Evolutionary conservation across 495 filamentous ascomycete species (phyloP), one percentile per base, ranked within the genome.

Genomic region (Saxophila tyrrhenica): DNA sequence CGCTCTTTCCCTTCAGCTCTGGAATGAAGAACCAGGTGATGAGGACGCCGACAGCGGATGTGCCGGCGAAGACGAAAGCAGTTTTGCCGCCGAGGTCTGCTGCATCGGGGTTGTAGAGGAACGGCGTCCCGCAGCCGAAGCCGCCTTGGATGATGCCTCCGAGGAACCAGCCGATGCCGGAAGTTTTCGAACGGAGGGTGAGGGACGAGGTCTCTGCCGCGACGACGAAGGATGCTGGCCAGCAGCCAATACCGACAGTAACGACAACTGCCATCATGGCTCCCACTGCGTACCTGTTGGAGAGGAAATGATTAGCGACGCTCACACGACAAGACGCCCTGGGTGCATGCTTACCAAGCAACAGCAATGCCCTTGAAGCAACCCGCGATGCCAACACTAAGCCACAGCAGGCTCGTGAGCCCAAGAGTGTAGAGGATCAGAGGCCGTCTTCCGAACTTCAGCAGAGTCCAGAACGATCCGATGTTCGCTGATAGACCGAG

Each of bases 161-260:
- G 41, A 86, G 68, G 50, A 82, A 78, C 48, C 85, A 79, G 3
- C 81, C 81, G 0, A 86, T 73, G 2, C 82, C 81, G 45, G 84
- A 80, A 1, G 86, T 88, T 72, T 89, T 89, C 64, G 85, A 84
- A 51, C 86, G 84, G 3, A 91, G 73, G 1, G 85, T 76, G 35
- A 82, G 77, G 2, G 85, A 83, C 3, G 84, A 85, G 8, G 89
- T 67, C 62, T 89, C 86, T 2, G 82, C 78, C 9, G 88, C 85
- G 17, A 91, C 74, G 0, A 83, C 86, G 65, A 86, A 91, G 61
- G 82, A 83, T 20, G 89, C 85, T 0, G 85, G 87, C 1, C 86
- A 86, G 39, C 88, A 83, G 0, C 83, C 81, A 20, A 83, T 69
- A 57, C 87, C 81, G 66, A 88, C 89, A 54, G 81, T 78, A 24